Percentiles rank a stretch among this genome's conserved stretches.
Conservation (phyloP, 192 early-diverging fungal genomes). For the Umbelopsis sp. region DNA sequence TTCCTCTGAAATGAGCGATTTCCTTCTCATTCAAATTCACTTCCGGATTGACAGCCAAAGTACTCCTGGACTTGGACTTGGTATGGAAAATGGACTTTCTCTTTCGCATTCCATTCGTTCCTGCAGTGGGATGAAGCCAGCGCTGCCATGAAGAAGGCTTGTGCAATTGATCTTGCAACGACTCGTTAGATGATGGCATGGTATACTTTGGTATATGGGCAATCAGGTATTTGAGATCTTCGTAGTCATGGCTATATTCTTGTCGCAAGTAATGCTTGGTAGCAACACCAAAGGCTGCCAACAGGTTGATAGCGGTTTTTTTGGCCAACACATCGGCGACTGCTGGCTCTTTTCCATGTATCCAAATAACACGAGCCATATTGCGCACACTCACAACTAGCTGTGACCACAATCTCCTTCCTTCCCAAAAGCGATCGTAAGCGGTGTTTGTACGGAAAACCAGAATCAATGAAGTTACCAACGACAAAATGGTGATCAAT, state of each 20-base stretch:
- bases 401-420: constrained; percentile 79
- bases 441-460: constrained; percentile 64
- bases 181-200: constrained; percentile 41
- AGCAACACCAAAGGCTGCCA: constrained; percentile 77
- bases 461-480: constrained; percentile 56
- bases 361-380: constrained; percentile 79
- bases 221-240: constrained; percentile 70
- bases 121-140: neutral
- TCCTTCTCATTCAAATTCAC: neutral
- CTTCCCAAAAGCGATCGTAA: constrained; percentile 88
- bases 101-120: neutral
- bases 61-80: neutral
- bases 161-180: constrained; percentile 25
- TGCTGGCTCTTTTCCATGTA: constrained; percentile 55
- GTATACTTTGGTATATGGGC: constrained; percentile 64
- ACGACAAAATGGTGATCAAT: constrained; percentile 50
- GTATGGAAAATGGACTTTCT: constrained; percentile 7
- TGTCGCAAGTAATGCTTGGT: constrained; percentile 86
- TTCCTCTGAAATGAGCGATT: constrained; percentile 3
- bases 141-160: constrained; percentile 9
- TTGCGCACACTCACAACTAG: constrained; percentile 72
- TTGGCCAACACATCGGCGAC: constrained; percentile 67
- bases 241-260: constrained; percentile 67
- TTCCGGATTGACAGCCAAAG: neutral
- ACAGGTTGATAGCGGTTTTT: constrained; percentile 69